Percentiles rank a stretch among this genome's conserved stretches.
Evolutionary conservation across 768 basidiomycete genomes (phyloP).

Genomic region (Mycena leptocephala): DNA sequence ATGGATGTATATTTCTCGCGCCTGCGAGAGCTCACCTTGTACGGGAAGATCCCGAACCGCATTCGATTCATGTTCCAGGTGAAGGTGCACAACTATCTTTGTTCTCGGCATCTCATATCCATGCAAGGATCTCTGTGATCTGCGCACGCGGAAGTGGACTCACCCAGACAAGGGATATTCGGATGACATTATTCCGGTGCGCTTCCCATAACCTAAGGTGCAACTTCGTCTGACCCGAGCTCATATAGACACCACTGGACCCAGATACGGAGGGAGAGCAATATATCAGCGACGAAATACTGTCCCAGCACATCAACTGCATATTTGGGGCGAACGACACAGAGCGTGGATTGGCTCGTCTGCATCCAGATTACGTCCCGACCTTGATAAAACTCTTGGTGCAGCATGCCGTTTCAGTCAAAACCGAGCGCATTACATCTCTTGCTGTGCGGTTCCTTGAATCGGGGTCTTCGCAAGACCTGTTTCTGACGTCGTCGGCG

Average conservation of each 20-base stretch:
- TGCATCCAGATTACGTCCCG: not conserved
- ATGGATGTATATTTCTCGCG: slow-evolving; percentile 5
- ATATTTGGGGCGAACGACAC: not conserved
- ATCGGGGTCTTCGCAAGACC: not conserved
- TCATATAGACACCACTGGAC: not conserved
- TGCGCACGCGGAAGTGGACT: not conserved
- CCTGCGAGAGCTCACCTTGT: not conserved
- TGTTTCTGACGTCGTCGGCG: not conserved
- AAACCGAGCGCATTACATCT: not conserved
- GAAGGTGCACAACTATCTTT: not conserved
- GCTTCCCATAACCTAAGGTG: no score
- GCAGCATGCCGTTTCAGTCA: not conserved
- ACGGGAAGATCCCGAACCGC: not conserved
- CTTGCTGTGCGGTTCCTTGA: not conserved
- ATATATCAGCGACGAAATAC: not conserved
- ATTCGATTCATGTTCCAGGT: slow-evolving; percentile 4
- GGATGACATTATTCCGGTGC: not conserved
- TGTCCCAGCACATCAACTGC: no score
- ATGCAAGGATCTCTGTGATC: not conserved
- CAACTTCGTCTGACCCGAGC: no score
- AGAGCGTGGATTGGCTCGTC: not conserved
- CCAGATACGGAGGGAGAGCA: not conserved
- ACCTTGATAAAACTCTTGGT: not conserved
- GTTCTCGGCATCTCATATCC: not conserved
- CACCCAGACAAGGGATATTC: not conserved